A percentile compares a stretch with the other conserved stretches of the same genome.
These are phyloP conservation scores for Thalassiosira exigua DNA, from an alignment of 352 stramenopile genomes.

Conservation along the genomic window DNA sequence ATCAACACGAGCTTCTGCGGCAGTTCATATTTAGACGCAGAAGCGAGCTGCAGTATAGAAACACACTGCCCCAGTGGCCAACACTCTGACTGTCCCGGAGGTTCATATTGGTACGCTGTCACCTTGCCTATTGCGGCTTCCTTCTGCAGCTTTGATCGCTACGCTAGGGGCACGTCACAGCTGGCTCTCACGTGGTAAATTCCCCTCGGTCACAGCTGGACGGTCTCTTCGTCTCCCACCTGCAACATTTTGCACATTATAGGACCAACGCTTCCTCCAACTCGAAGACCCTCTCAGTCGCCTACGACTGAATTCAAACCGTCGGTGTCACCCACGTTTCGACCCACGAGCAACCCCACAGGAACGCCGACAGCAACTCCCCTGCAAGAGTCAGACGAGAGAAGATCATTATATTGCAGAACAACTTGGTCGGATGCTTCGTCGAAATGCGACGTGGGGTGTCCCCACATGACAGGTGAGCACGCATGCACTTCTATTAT, in stretches of 20 bases:
- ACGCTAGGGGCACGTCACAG: not conserved
- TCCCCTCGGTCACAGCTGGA: not conserved
- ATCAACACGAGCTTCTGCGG: slow-evolving; percentile 18
- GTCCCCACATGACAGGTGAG: too few relatives aligned
- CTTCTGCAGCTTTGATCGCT: not conserved
- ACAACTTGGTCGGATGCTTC: too few relatives aligned
- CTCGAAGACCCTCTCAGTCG: not conserved
- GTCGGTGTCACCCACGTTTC: not conserved
- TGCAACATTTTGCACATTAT: slow-evolving; percentile 17
- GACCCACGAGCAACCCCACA: not conserved
- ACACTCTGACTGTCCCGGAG: slow-evolving; percentile 8
- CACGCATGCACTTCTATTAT: too few relatives aligned
- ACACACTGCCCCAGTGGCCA: slow-evolving; percentile 1
- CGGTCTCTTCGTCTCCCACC: too few relatives aligned
- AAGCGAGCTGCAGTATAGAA: slow-evolving; percentile 1
- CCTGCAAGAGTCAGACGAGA: too few relatives aligned
- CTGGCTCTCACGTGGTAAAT: slow-evolving; percentile 1
- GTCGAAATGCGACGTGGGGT: too few relatives aligned
- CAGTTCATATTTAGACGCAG: not conserved
- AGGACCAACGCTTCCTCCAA: not conserved
- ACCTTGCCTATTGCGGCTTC: not conserved
- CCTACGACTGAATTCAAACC: not conserved
- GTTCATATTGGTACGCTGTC: not conserved
- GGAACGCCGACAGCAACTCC: slow-evolving; percentile 4
- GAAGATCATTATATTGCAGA: too few relatives aligned